phyloP scores from a whole-genome alignment of 2,329 filamentous ascomycete genomes.

The Tolypocladium sp. region DNA sequence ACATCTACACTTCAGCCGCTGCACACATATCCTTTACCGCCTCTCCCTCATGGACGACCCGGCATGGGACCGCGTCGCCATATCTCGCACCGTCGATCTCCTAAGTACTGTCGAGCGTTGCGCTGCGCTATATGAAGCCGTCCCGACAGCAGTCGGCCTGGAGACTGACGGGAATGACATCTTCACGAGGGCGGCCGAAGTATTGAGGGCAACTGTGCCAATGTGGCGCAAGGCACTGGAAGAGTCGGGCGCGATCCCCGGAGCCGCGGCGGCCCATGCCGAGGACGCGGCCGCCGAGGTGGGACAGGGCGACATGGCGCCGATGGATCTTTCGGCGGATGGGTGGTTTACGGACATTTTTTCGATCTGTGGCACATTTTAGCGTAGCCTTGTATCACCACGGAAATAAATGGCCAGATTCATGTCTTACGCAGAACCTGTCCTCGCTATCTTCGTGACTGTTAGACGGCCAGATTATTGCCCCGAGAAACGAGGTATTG shows the following conservation, averaged over 20 bases:
- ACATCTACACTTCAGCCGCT: constrained; percentile 21
- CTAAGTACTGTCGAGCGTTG: constrained; percentile 8
- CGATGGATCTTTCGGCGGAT: constrained; percentile 6
- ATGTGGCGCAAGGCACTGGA: constrained; percentile 6
- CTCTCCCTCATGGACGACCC: constrained; percentile 23
- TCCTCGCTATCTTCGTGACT: not conserved
- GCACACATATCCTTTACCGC: constrained; percentile 16
- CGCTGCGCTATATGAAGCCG: not conserved
- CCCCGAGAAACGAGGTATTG: not conserved
- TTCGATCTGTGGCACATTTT: not conserved
- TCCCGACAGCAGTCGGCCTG: not conserved
- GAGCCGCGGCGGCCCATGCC: not conserved
- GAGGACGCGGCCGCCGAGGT: not conserved
- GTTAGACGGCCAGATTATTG: not conserved
- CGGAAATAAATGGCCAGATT: not conserved
- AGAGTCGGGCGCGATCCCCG: not conserved
- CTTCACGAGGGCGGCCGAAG: not conserved
- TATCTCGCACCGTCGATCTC: constrained; percentile 22
- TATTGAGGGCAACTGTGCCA: constrained; percentile 4
- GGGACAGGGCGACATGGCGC: not conserved
- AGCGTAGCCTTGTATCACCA: not conserved
- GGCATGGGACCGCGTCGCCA: constrained; percentile 25
- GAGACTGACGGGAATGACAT: constrained; percentile 3
- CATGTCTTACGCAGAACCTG: not conserved
- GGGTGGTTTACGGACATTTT: not conserved